Evolutionary conservation across 441 rosid species (phyloP), one percentile per base, ranked within the genome.

Genomic region (Gossypium schwendimanii): DNA sequence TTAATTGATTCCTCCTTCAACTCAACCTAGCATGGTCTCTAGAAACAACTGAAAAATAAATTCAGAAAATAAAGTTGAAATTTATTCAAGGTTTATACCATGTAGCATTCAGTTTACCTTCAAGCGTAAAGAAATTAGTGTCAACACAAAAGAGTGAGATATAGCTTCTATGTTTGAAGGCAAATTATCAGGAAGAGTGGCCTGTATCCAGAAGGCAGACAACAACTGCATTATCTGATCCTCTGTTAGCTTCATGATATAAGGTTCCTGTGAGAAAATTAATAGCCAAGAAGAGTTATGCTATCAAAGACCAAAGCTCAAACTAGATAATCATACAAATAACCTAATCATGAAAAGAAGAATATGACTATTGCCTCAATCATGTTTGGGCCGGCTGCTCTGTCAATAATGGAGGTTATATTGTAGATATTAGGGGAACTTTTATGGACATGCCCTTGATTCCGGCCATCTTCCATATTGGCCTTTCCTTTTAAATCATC

Each of bases 121-220:
- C 79, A 90, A 44, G 18, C 87, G 90, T n/a, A 89, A 85, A 59
- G 97, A 91, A 82, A 89, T 85, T 68, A 90, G 81, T 44, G 89
- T 84, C 79, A 90, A 61, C 73, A 74, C 78, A 74, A 88, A 87
- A 70, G 98, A 96, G 83, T 89, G 97, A 77, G 93, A 92, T 75
- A 96, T 90, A 69, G 98, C 96, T 85, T 91, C 98, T 75, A 93
- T 53, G 84, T 89, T 91, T 71, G 96, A 84, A 72, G 99, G 98
- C 79, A 79, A 74, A 79, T 88, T 91, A 81, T 96, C 97, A 0
- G 95, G 86, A 76, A 88, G 86, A 58, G 81, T 80, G 6, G 92
- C 87, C 83, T 93, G 98, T 66, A 91, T 79, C 98, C 99, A 96
- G 81, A 91, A 89, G 61, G 92, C 94, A 74, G 98, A 96, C 28